These are phyloP conservation scores for Poteriospumella lacustris DNA, from an alignment of 108 stramenopile genomes.

Conservation along the genomic window DNA sequence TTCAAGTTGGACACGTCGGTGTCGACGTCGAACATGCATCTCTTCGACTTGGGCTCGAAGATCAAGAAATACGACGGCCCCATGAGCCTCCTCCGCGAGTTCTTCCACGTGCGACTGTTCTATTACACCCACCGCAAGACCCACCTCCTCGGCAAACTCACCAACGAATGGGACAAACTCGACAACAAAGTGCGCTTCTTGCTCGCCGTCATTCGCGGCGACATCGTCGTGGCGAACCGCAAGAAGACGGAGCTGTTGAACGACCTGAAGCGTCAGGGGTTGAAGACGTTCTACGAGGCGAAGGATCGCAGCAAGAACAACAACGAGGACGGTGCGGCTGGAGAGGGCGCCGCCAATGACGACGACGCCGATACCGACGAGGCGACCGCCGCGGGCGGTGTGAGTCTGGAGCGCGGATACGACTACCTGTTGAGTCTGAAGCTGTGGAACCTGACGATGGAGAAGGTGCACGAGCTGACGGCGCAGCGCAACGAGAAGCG, in stretches of 20 bases:
- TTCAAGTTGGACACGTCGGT: slow-evolving; percentile 64
- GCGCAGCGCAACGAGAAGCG: slow-evolving; percentile 73
- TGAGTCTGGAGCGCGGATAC: slow-evolving; percentile 75
- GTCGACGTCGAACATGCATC: slow-evolving; percentile 79
- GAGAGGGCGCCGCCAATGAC: slow-evolving; percentile 41
- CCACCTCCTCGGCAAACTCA: background rate
- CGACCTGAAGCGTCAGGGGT: slow-evolving; percentile 73
- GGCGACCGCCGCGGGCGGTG: slow-evolving; percentile 46
- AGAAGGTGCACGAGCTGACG: slow-evolving; percentile 82
- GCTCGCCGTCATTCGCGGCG: slow-evolving; percentile 79
- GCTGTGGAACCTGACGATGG: slow-evolving; percentile 92
- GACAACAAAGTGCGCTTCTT: slow-evolving; percentile 92
- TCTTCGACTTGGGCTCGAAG: slow-evolving; percentile 59
- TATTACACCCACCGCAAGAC: background rate
- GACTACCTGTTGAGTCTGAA: slow-evolving; percentile 98
- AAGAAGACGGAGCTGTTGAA: slow-evolving; percentile 76
- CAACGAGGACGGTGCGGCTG: slow-evolving; percentile 44
- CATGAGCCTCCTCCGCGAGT: background rate
- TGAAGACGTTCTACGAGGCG: slow-evolving; percentile 76
- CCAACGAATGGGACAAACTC: slow-evolving; percentile 65
- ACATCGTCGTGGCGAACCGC: slow-evolving; percentile 81
- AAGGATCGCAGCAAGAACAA: slow-evolving; percentile 23
- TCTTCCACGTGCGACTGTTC: background rate
- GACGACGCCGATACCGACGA: slow-evolving; percentile 56
- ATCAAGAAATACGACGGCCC: slow-evolving; percentile 57